phyloP scores from a whole-genome alignment of 2,329 filamentous ascomycete genomes.

The Trichoderma sp. region DNA sequence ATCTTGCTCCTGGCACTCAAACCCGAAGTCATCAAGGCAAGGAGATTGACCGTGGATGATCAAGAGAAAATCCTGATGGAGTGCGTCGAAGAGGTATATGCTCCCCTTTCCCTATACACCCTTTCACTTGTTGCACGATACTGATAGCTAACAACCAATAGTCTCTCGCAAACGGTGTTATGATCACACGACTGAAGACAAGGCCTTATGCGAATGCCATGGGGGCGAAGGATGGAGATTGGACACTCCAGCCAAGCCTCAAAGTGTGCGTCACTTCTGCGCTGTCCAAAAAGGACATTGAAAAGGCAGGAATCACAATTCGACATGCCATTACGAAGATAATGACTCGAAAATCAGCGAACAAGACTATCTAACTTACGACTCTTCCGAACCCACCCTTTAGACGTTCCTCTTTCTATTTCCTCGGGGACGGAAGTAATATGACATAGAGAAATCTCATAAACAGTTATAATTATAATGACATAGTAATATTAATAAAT shows the following conservation, averaged over 20 bases:
- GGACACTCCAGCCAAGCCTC: conserved; percentile 73
- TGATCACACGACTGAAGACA: conserved; percentile 83
- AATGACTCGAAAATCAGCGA: conserved; percentile 62
- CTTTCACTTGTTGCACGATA: background rate
- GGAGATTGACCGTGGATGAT: conserved; percentile 67
- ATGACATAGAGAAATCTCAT: background rate
- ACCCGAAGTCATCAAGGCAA: conserved; percentile 71
- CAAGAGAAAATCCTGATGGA: conserved; percentile 86
- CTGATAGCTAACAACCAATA: conserved; percentile 35
- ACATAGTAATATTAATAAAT: background rate
- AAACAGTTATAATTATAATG: background rate
- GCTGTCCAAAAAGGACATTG: conserved; percentile 88
- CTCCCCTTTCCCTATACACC: background rate
- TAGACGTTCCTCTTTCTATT: background rate
- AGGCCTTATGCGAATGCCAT: conserved; percentile 64
- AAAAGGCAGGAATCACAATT: conserved; percentile 86
- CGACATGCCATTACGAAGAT: conserved; percentile 93
- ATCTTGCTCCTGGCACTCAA: conserved; percentile 82
- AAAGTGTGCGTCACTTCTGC: conserved; percentile 90
- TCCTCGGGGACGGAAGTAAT: background rate
- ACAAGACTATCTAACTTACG: conserved; percentile 27
- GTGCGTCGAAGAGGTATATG: conserved; percentile 86
- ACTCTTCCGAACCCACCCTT: background rate
- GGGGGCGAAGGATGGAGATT: conserved; percentile 65
- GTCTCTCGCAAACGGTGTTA: conserved; percentile 81